Evolutionary conservation across 2,329 filamentous ascomycete genomes (phyloP), one percentile per base, ranked within the genome.

Genomic region (Apiospora sp.): DNA sequence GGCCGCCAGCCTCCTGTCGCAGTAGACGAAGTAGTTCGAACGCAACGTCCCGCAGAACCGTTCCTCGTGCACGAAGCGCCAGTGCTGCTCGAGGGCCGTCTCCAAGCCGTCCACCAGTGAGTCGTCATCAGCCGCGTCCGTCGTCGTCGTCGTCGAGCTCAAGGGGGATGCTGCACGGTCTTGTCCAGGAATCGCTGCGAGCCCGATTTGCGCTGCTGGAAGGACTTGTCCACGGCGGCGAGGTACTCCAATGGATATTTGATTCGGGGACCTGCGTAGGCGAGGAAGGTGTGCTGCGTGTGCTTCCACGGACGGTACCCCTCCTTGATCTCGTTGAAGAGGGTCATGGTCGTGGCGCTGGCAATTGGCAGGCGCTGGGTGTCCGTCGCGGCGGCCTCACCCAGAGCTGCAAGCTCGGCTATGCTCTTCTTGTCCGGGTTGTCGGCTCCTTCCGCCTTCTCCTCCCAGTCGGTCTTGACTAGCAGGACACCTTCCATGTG

Each of bases 231-330:
- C 12, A 54, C 24, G 51, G 51, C 27, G n/a, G 48, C 48, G n/a
- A 51, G 48, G n/a, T 51, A 51, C n/a, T 27, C 48, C 8, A 8
- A 3, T 1, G 37, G 37, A 37, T 37, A 37, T 7, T 37, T 6
- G 2, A 7, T 37, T 24, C 8, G n/a, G 48, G 48, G 48, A 12
- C 51, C 51, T 14, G 51, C 27, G 13, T 58, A 58, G 51, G 51
- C 27, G 27, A 58, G 51, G 51, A 58, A 58, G 13, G 27, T 58
- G 3, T 58, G 30, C 27, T 58, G 27, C 4, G 27, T 58, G 51
- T 58, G 27, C 14, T 58, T 58, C 51, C 51, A 34, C 51, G 51
- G 51, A 19, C 27, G 51, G 51, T 58, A 58, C 51, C 51, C 51
- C 13, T 13, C 51, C 14, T 34, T 19, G 13, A 34, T 58, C 51